These are phyloP conservation scores for Paecilomyces sp. DNA, from an alignment of 2,329 filamentous ascomycete genomes.

Conservation along the genomic window DNA sequence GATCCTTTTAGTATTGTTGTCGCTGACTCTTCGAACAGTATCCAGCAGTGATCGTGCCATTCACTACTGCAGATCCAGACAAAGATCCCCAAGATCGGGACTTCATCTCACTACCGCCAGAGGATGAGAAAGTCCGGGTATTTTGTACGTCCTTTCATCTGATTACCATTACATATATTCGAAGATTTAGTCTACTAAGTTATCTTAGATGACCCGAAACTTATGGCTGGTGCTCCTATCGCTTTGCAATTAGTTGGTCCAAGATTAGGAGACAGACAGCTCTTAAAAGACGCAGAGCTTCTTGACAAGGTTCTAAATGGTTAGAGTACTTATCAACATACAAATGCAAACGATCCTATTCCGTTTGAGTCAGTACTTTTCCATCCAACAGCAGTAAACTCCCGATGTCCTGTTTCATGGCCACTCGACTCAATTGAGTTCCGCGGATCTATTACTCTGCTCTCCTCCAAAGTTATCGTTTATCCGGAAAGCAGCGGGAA, in stretches of 20 bases:
- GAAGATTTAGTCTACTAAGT: background rate
- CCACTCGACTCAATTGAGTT: background rate
- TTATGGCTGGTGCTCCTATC: slow-evolving; percentile 5
- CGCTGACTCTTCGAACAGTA: background rate
- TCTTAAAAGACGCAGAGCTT: background rate
- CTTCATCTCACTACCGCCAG: background rate
- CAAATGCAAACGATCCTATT: background rate
- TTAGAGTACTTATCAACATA: background rate
- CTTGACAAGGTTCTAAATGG: background rate
- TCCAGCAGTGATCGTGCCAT: background rate
- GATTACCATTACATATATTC: too few relatives aligned
- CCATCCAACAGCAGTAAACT: background rate
- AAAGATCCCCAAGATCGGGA: background rate
- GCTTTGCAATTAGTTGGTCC: background rate
- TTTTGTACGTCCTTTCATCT: background rate
- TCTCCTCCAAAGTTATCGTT: background rate
- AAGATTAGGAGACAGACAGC: background rate
- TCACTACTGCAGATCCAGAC: background rate
- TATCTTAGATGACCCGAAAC: background rate
- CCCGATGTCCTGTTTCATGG: background rate
- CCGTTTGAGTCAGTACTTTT: background rate
- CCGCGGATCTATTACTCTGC: background rate
- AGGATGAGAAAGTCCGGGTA: background rate
- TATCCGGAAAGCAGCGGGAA: background rate
- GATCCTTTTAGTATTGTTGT: background rate